Base-by-base conservation (phyloP, 78 protist species). In the Chrysochromulina parva region DNA sequence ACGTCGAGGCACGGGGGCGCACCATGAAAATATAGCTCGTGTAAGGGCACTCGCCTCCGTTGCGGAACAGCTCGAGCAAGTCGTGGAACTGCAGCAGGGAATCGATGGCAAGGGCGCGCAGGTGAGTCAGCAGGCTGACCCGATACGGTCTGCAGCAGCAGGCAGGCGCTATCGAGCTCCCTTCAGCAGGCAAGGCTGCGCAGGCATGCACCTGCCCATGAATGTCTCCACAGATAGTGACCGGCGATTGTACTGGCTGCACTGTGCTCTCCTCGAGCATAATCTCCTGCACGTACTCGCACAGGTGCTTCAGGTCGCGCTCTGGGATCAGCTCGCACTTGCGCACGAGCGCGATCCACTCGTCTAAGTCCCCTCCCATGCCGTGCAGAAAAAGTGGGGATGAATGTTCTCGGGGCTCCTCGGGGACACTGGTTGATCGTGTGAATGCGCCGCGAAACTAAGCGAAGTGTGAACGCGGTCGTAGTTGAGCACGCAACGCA, bases 21-120 rank as follows among this genome's bases (percentile, higher is more conserved):
- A 97, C 98, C 99, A 99, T 96, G 89, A 99, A 99, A 26, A 99
- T 93, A 93, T 98, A 99, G 85, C 89, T 94, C 1, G 99, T 97
- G 85, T 94, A 92, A 4, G 99, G 99, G 13, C 95, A 88, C 58
- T 95, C 95, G 48, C 99, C 99, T 24, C 99, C 99, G 48, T 93
- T 90, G 48, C 85, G 69, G 90, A 98, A 98, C 62, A 98, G 96
- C 94, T 99, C 99, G 55, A 97, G 90, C 28, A 99, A 94, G 90
- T 99, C 99, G 87, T 96, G 95, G 91, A 89, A 98, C 38, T 38
- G 38, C 38, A 38, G 38, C 38, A 38, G 38, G 38, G 38, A 38
- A 38, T 38, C 38, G 38, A 38, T 38, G 38, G 38, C 38, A 38
- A 38, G 38, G 38, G 38, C 38, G 38, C 38, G 38, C 38, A 38